Evolutionary conservation across 2,329 filamentous ascomycete genomes (phyloP).

Genomic region (Harringtonia lauricola): DNA sequence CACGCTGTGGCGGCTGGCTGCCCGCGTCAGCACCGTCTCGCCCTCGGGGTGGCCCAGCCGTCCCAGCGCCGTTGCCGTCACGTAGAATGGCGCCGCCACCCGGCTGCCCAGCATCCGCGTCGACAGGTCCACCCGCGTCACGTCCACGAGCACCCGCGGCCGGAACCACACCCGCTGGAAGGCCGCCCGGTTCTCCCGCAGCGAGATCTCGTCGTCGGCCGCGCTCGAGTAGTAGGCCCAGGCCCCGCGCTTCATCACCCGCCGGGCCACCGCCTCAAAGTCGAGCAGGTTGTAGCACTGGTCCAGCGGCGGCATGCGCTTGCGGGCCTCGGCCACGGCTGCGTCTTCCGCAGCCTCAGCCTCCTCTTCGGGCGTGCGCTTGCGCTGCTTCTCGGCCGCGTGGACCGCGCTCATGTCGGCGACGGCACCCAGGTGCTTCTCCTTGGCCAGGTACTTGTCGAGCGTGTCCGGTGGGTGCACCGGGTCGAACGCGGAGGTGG

Average conservation of each 20-base stretch:
- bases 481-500: constrained; percentile 82
- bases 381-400: constrained; percentile 39
- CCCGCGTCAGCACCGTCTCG: constrained; percentile 81
- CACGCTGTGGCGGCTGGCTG: constrained; percentile 75
- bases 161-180: constrained; percentile 98
- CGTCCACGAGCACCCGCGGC: constrained; percentile 77
- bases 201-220: constrained; percentile 81
- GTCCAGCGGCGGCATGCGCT: constrained; percentile 65
- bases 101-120: constrained; percentile 92
- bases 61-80: constrained; percentile 89
- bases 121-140: constrained; percentile 73
- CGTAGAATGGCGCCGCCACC: constrained; percentile 81
- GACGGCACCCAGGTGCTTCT: constrained; percentile 81
- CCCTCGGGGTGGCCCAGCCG: constrained; percentile 92
- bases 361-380: constrained; percentile 33
- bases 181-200: constrained; percentile 90
- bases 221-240: constrained; percentile 98
- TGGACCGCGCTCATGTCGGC: constrained; percentile 71
- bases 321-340: constrained; percentile 57
- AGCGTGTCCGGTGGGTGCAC: constrained; percentile 84
- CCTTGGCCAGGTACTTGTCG: constrained; percentile 69
- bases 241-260: constrained; percentile 89
- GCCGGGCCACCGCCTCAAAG: constrained; percentile 85
- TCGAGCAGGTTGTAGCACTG: constrained; percentile 93
- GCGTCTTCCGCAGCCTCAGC: constrained; percentile 53